Conservation (phyloP, 208 protist genomes). For the Angomonas ambiguus region DNA sequence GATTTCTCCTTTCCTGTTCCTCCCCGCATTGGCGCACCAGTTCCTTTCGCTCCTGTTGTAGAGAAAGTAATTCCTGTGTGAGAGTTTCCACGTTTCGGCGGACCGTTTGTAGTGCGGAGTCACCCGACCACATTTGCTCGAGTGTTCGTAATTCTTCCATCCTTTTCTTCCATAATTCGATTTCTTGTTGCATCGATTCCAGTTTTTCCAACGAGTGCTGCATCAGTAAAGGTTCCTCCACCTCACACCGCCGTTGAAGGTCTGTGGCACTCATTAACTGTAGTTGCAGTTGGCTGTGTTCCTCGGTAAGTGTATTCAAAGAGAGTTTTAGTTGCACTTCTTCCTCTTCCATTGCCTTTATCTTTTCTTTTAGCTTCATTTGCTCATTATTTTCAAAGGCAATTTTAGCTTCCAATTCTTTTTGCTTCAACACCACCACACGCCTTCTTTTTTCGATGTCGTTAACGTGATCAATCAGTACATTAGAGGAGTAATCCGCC, state of each 20-base stretch:
- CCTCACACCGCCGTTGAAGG: slow-evolving; percentile 50
- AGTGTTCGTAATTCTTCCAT: slow-evolving; percentile 31
- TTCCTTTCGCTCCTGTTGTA: slow-evolving; percentile 13
- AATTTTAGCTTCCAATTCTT: slow-evolving; percentile 63
- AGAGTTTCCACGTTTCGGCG: slow-evolving; percentile 18
- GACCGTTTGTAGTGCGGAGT: slow-evolving; percentile 15
- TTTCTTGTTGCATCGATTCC: slow-evolving; percentile 21
- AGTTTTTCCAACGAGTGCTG: slow-evolving; percentile 25
- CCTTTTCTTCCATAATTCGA: slow-evolving; percentile 25
- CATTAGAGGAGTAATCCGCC: slow-evolving; percentile 35
- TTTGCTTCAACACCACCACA: slow-evolving; percentile 58
- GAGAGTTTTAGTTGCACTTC: slow-evolving; percentile 41
- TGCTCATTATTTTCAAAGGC: slow-evolving; percentile 45
- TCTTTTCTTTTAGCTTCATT: slow-evolving; percentile 33
- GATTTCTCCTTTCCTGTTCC: not conserved
- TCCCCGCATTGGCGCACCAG: slow-evolving; percentile 11
- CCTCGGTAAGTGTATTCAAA: slow-evolving; percentile 44
- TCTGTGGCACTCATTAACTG: slow-evolving; percentile 45
- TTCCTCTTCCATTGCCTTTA: slow-evolving; percentile 24
- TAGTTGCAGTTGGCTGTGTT: slow-evolving; percentile 65
- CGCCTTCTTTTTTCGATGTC: slow-evolving; percentile 71
- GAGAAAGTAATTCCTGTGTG: slow-evolving; percentile 11
- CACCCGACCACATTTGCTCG: slow-evolving; percentile 20
- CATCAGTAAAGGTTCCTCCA: slow-evolving; percentile 60
- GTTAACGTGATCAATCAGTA: slow-evolving; percentile 71